These are phyloP conservation scores for Juncus inflexus DNA, from an alignment of 176 grass and related monocot genomes.

Conservation along the genomic window DNA sequence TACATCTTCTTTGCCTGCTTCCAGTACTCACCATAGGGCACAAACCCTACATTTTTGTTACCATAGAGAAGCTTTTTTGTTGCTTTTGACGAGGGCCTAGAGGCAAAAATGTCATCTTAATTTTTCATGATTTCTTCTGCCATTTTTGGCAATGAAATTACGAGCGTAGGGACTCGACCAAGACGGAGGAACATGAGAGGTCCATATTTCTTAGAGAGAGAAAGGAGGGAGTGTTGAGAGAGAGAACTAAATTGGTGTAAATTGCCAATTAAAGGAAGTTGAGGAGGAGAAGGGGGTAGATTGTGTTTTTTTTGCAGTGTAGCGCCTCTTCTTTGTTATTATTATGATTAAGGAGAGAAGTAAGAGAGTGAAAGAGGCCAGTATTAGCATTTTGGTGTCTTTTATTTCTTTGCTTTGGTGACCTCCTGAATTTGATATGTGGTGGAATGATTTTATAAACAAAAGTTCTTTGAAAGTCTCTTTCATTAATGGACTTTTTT, in stretches of 20 bases:
- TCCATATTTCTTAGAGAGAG: conserved; percentile 5
- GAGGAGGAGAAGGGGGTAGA: conserved; percentile 22
- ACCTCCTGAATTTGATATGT: conserved; percentile 4
- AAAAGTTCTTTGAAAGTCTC: not conserved
- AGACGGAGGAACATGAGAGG: conserved; percentile 46
- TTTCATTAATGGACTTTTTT: no score
- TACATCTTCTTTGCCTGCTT: conserved; percentile 52
- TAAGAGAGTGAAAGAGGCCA: conserved; percentile 1
- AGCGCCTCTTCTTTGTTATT: not conserved
- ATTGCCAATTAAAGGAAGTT: conserved; percentile 30
- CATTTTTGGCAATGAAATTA: conserved; percentile 48
- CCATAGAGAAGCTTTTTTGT: conserved; percentile 46
- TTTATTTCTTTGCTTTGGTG: not conserved
- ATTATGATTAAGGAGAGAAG: not conserved
- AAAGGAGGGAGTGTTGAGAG: conserved; percentile 11
- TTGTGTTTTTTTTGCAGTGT: conserved; percentile 2
- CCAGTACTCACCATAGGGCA: conserved; percentile 59
- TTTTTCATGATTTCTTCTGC: conserved; percentile 50
- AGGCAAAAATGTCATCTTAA: conserved; percentile 56
- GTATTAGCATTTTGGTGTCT: conserved; percentile 8
- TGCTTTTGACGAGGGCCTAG: conserved; percentile 46
- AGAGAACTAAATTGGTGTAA: conserved; percentile 24
- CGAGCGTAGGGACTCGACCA: conserved; percentile 38
- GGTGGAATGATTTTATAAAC: not conserved
- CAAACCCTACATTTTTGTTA: conserved; percentile 49